Evolutionary conservation across 805 yeast species (phyloP).

Genomic region (Lachancea quebecensis): DNA sequence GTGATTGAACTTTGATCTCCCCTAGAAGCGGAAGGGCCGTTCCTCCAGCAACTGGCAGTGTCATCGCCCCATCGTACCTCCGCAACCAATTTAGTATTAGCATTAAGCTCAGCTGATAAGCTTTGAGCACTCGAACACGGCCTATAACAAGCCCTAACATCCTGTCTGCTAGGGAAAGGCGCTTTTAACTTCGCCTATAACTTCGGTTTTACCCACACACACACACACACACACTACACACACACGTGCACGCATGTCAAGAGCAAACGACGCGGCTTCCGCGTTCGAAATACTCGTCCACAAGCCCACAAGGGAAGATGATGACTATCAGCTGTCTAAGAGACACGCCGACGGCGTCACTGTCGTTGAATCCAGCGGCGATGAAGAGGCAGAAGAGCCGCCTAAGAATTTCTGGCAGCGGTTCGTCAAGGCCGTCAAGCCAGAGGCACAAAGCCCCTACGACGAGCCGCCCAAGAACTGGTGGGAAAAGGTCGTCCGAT

Average conservation of each 20-base stretch:
- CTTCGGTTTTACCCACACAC: too few relatives aligned
- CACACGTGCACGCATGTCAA: constrained; percentile 1
- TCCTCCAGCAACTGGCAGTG: neutral
- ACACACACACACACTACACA: too few relatives aligned
- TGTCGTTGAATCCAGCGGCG: neutral
- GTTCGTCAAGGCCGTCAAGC: neutral
- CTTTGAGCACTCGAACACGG: neutral
- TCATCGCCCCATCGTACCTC: neutral
- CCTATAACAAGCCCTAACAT: too few relatives aligned
- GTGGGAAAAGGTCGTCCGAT: constrained; percentile 4
- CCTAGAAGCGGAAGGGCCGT: neutral
- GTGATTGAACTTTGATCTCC: neutral
- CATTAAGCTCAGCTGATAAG: neutral
- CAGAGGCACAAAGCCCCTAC: constrained; percentile 1
- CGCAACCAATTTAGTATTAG: neutral
- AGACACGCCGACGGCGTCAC: neutral
- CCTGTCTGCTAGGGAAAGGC: too few relatives aligned
- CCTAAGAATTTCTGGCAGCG: constrained; percentile 2
- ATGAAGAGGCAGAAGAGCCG: neutral
- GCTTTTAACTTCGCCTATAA: too few relatives aligned
- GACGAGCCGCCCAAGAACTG: constrained; percentile 7
- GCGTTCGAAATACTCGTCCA: constrained; percentile 8
- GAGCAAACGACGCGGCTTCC: constrained; percentile 8
- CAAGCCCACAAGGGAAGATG: neutral
- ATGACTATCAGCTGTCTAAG: neutral